Base-by-base conservation (phyloP, 495 filamentous ascomycete species). In the Jackrogersella multiformis region DNA sequence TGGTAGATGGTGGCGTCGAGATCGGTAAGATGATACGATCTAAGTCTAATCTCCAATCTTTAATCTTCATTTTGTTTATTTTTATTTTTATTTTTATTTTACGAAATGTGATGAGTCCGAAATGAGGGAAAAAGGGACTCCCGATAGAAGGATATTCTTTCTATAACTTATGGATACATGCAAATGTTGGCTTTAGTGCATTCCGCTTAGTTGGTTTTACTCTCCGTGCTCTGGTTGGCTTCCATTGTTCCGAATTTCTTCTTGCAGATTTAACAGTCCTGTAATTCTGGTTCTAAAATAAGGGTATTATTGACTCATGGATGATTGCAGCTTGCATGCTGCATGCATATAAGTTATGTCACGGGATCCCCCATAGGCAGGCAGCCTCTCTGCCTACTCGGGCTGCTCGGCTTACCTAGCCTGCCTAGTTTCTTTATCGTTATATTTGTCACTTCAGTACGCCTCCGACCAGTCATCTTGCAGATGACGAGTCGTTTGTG, bases 261-360 rank as follows among this genome's bases (percentile, higher is more conserved):
- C 66, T 59, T 56, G 46, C 49, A 61, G 60, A 21, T 59, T 64
- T 12, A n/a, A n/a, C 30, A 23, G 28, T 15, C 56, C 60, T 64
- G 48, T 34, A 60, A 68, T 55, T 59, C 38, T 54, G 30, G 13
- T 65, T 46, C 66, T 61, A 70, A 56, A 61, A 54, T 61, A 57
- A 28, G 56, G 35, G 18, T 48, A 57, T 61, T 48, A 57, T 61
- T 42, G 18, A 10, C 23, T 56, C 61, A 64, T 70, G 67, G 67
- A 65, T 65, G 44, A 56, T 69, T 60, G 60, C 66, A 61, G 61
- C 67, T 56, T 70, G 67, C 67, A 70, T 70, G 32, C 51, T 63
- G 63, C 68, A 71, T 71, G 68, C 68, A 71, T 71, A 56, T 26
- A 36, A 20, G 6, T 48, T 21, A 36, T 41, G 68, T 71, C 68